Evolutionary conservation across 148 eudicot species (phyloP), one percentile per base, ranked within the genome.

Genomic region (Camellia granthamiana): DNA sequence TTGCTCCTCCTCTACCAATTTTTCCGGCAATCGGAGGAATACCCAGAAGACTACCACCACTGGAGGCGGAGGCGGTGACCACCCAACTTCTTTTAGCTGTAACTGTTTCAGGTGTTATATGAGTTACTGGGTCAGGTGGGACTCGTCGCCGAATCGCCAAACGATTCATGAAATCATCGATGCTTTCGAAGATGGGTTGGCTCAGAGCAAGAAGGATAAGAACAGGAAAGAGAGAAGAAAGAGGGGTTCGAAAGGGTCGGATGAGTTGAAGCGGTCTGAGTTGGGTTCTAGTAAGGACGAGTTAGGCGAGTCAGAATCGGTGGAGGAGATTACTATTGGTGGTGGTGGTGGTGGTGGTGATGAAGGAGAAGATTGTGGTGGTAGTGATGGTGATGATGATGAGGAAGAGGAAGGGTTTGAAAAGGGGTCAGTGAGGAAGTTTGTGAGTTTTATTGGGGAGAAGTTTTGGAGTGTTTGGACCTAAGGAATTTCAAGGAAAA

Each of bases 121-220:
- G 66, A 87, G 84, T 43, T 94, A 84, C 81, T 94, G 97, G 98
- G 88, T 83, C 14, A 84, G 90, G 69, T 94, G 98, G 98, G 94
- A 92, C 79, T 79, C 91, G 7, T 94, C 98, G 16, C 92, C 92
- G 6, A 94, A 91, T 76, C 90, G 95, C 0, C 92, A 91, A 4
- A 85, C 88, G 3, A 94, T 94, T 23, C 97, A 94, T 68, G 90
- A 94, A 66, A 90, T 92, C 16, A 89, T 94, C 59, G 98, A 94
- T 9, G 95, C 91, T 42, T 91, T 83, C 47, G 98, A 94, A 69
- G 97, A 94, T 14, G 82, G 69, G 70, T 58, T 86, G 78, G 81
- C 56, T 21, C 83, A 74, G 61, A 58, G 63, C 43, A 69, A 56
- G 63, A 74, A 66, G 46, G 72, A 52, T 42, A 63, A 51, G 66